phyloP scores from a whole-genome alignment of 2,329 filamentous ascomycete species.

The Hypoxylon sp. region DNA sequence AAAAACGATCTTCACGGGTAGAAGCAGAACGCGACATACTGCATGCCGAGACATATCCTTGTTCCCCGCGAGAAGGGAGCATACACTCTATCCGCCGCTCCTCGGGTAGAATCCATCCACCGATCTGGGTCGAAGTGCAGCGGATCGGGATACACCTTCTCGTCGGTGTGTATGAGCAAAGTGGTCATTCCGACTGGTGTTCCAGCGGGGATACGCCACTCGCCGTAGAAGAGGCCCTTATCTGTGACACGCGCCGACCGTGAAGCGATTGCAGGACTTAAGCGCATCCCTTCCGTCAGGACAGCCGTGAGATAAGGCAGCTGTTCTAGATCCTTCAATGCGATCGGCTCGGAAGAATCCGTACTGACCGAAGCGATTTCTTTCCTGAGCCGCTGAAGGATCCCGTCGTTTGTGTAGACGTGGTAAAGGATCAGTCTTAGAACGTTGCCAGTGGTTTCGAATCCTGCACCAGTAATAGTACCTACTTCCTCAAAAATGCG shows the following conservation, averaged over 20 bases:
- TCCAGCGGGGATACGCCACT: conserved; percentile 50
- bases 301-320: conserved; percentile 62
- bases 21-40: conserved; percentile 45
- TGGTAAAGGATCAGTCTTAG: not conserved
- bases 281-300: conserved; percentile 62
- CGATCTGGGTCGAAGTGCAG: conserved; percentile 51
- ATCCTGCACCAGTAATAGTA: conserved; percentile 18
- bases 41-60: conserved; percentile 51
- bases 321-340: conserved; percentile 42
- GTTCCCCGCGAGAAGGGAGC: conserved; percentile 48
- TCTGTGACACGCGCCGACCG: conserved; percentile 60
- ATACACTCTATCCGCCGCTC: conserved; percentile 44
- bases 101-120: conserved; percentile 47
- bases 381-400: conserved; percentile 41
- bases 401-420: conserved; percentile 9
- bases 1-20: conserved; percentile 20
- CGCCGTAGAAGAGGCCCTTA: conserved; percentile 45
- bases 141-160: conserved; percentile 46
- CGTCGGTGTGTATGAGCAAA: conserved; percentile 49
- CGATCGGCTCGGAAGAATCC: conserved; percentile 4
- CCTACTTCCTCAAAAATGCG: conserved; percentile 7
- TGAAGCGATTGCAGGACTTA: conserved; percentile 60
- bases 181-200: conserved; percentile 54
- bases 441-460: not conserved
- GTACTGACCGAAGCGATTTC: conserved; percentile 29